Evolutionary conservation across 2,329 filamentous ascomycete species (phyloP).

Genomic region (Drechslerella coelobrocha): DNA sequence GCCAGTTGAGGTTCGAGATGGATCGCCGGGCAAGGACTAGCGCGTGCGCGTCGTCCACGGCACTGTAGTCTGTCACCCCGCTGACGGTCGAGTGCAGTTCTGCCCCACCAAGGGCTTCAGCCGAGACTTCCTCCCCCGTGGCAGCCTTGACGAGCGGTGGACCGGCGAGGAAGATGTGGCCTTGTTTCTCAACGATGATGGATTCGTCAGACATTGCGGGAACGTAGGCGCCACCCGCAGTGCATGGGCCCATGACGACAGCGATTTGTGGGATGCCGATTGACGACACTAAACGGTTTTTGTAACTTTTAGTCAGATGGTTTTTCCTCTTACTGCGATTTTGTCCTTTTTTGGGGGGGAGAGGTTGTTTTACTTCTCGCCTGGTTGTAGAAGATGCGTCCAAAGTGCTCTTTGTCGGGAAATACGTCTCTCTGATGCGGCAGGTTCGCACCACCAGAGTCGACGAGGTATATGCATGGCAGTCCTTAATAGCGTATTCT

Average conservation of each 20-base stretch:
- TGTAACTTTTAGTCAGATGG: background rate
- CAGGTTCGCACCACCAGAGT: slow-evolving; percentile 92
- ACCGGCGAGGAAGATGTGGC: slow-evolving; percentile 96
- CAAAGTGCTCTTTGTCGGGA: slow-evolving; percentile 92
- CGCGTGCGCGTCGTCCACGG: slow-evolving; percentile 91
- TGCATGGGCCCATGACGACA: slow-evolving; percentile 97
- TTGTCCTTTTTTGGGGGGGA: background rate
- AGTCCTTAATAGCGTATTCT: too few relatives aligned
- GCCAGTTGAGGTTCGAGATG: slow-evolving; percentile 89
- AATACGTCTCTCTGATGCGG: slow-evolving; percentile 96
- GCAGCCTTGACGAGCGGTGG: slow-evolving; percentile 95
- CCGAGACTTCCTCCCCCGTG: slow-evolving; percentile 88
- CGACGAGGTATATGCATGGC: slow-evolving; percentile 91
- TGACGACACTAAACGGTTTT: slow-evolving; percentile 69
- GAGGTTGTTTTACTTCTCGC: slow-evolving; percentile 67
- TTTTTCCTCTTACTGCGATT: too few relatives aligned
- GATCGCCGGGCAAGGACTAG: slow-evolving; percentile 82
- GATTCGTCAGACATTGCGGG: slow-evolving; percentile 97
- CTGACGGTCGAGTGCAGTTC: slow-evolving; percentile 88
- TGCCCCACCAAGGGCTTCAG: slow-evolving; percentile 89
- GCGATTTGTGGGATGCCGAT: slow-evolving; percentile 89
- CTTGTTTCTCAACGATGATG: slow-evolving; percentile 93
- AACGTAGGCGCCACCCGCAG: slow-evolving; percentile 71
- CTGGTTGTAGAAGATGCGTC: slow-evolving; percentile 98
- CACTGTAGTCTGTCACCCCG: slow-evolving; percentile 93